Base-by-base conservation (phyloP, 2,329 filamentous ascomycete genomes). In the Colletotrichum sp. region DNA sequence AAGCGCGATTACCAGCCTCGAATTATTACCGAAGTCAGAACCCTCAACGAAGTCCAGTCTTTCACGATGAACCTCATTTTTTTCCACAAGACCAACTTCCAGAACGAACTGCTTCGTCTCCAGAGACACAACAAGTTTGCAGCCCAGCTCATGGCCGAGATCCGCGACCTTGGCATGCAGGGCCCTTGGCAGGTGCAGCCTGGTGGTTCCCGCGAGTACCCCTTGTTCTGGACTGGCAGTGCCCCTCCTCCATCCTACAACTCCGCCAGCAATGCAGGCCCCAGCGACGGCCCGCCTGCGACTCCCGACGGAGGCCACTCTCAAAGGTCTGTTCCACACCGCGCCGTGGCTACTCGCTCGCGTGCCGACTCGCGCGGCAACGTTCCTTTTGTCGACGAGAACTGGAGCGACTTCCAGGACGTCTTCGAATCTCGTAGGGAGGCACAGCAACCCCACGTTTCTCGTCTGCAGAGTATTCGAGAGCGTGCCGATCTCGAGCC, bases 71-170 rank as follows among this genome's bases (percentile, higher is more conserved):
- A 98, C 84, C 92, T 99, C 72, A 93, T 98, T 81, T 98, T 98
- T 88, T 98, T 98, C 88, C 98, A 98, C 90, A 98, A 98, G 85
- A 95, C 94, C 75, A 98, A 96, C 84, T 98, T 95, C 91, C 96
- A 99, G 83, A 98, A 98, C 82, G 96, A 99, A 83, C 89, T 98
- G 60, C 89, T 98, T 28, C 96, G 96, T 86, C 90, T 99, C 4
- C 95, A 94, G 79, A 92, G 96, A 21, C 95, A 97, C 81, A 98
- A 98, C 89, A 97, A 96, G 83, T 98, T 99, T 84, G 96, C 98
- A 78, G 96, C 94, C 78, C 95, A 97, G 77, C 88, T 99, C 81
- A 98, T 98, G 94, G 89, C 94, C 48, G 92, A 95, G 71, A 96
- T 98, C 88, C 91, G 94, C 77, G 92, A 95, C 71, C 89, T 96